phyloP scores from a whole-genome alignment of 345 rosid genomes.

The Lepidium aucheri region DNA sequence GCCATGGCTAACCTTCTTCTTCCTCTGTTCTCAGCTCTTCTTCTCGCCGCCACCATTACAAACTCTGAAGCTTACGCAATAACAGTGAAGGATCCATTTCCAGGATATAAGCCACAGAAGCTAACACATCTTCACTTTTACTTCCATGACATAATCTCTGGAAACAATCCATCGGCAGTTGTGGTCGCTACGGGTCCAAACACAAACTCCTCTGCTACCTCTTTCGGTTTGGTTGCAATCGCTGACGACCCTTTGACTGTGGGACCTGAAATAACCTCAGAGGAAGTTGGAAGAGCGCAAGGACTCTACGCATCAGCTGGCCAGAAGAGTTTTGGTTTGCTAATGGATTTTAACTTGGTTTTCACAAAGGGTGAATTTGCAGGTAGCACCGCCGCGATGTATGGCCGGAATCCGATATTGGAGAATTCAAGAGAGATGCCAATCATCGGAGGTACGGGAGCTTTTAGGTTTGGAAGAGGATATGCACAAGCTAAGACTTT shows the following conservation, averaged over 20 bases:
- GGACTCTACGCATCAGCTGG: constrained; percentile 31
- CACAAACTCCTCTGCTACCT: constrained; percentile 27
- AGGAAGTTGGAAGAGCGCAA: constrained; percentile 43
- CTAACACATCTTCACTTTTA: constrained; percentile 4
- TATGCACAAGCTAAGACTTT: constrained; percentile 34
- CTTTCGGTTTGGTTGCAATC: constrained; percentile 32
- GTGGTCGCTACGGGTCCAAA: background rate
- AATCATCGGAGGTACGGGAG: constrained; percentile 42
- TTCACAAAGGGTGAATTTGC: constrained; percentile 39
- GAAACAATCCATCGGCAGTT: background rate
- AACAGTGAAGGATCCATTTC: background rate
- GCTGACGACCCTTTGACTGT: constrained; percentile 40
- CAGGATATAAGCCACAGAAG: background rate
- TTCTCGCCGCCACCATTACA: background rate
- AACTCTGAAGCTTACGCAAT: background rate
- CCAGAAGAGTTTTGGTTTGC: constrained; percentile 23
- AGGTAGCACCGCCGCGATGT: constrained; percentile 40
- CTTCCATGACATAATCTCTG: background rate
- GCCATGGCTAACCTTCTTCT: background rate
- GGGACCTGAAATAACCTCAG: constrained; percentile 34
- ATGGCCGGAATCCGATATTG: constrained; percentile 29
- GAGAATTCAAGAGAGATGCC: constrained; percentile 41
- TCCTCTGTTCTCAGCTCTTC: background rate
- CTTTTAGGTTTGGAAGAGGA: constrained; percentile 46
- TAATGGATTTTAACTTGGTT: constrained; percentile 36